Evolutionary conservation across 1,284 basidiomycete genomes (phyloP).

Genomic region (Rhodotorula sp.): DNA sequence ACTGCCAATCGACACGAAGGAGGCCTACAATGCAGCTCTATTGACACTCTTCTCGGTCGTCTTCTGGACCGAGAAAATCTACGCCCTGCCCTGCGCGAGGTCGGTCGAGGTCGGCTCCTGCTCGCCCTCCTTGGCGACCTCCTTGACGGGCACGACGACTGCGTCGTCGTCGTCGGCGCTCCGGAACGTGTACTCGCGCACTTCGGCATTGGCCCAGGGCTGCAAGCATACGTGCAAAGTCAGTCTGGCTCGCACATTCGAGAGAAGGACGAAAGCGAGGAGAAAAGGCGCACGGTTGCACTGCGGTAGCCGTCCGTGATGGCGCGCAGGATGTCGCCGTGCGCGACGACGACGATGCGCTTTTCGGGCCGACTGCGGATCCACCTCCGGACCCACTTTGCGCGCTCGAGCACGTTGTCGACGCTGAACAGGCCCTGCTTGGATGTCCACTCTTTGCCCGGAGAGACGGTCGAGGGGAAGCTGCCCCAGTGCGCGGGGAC

Average conservation of each 20-base stretch:
- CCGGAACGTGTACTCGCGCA: conserved; percentile 48
- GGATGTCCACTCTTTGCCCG: conserved; percentile 42
- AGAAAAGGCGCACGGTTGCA: conserved; percentile 40
- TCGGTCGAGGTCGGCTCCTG: conserved; percentile 33
- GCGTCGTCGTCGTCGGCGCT: conserved; percentile 47
- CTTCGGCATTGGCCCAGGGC: conserved; percentile 52
- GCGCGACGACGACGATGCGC: conserved; percentile 53
- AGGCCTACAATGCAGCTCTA: no score
- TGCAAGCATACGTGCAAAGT: conserved; percentile 6
- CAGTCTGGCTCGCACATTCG: not conserved
- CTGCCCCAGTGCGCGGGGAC: conserved; percentile 29
- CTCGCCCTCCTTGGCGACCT: conserved; percentile 29
- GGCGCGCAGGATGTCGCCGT: conserved; percentile 52
- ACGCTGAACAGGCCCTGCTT: conserved; percentile 51
- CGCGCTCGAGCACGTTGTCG: conserved; percentile 46
- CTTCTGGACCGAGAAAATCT: not conserved
- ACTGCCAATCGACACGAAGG: no score
- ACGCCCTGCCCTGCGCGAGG: not conserved
- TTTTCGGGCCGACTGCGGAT: conserved; percentile 49
- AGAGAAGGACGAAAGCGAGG: not conserved
- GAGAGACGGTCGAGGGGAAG: not conserved
- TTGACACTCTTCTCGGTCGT: no score
- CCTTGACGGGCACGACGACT: conserved; percentile 41
- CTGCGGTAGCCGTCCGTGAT: conserved; percentile 48
- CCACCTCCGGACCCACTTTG: conserved; percentile 48